Conservation (phyloP, 306 rosid genomes). For the Rubus parviflorus region DNA sequence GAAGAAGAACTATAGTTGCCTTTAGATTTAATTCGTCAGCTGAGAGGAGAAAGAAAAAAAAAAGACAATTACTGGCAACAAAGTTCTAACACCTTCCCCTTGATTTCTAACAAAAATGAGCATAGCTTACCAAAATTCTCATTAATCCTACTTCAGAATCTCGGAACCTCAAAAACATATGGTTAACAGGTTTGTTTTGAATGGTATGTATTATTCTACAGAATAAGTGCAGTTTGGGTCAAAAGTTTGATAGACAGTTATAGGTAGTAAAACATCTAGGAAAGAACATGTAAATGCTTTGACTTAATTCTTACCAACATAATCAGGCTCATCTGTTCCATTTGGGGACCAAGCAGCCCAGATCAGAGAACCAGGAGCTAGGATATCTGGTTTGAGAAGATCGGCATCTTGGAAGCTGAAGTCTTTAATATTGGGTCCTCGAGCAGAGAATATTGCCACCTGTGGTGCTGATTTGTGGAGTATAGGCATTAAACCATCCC, state of each 20-base stretch:
- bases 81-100: neutral
- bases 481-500: slow-evolving; percentile 85
- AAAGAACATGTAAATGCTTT: slow-evolving; percentile 12
- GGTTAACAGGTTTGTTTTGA: neutral
- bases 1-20: neutral
- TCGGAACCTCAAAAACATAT: too few relatives aligned
- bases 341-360: slow-evolving; percentile 99
- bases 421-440: slow-evolving; percentile 95
- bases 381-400: slow-evolving; percentile 97
- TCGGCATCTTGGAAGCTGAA: slow-evolving; percentile 95
- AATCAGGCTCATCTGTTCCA: slow-evolving; percentile 96
- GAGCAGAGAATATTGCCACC: slow-evolving; percentile 92
- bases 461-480: slow-evolving; percentile 97
- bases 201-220: neutral
- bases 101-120: neutral
- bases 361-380: slow-evolving; percentile 97
- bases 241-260: slow-evolving; percentile 6
- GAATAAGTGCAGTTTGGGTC: slow-evolving; percentile 4
- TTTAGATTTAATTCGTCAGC: neutral
- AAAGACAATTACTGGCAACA: neutral
- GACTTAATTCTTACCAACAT: slow-evolving; percentile 56
- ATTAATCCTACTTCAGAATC: too few relatives aligned
- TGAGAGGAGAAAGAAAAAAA: neutral
- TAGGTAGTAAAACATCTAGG: neutral
- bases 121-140: neutral